These are phyloP conservation scores for Castanea sativa DNA, from an alignment of 306 rosid species.

Conservation along the genomic window DNA sequence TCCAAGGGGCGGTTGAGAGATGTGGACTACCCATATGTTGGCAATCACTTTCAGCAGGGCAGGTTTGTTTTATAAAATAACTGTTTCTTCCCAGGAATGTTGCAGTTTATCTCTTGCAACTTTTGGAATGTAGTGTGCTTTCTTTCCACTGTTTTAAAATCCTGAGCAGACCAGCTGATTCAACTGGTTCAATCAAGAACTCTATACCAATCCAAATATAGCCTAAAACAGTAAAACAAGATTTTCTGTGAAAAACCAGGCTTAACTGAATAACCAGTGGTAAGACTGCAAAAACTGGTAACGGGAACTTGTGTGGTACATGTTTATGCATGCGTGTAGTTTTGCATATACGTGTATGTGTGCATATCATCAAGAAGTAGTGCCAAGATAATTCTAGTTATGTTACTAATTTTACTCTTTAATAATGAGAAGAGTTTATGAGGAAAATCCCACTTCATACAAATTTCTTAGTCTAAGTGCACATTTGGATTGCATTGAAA, in stretches of 20 bases:
- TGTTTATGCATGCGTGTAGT: no score
- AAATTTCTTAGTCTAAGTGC: not conserved
- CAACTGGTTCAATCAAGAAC: no score
- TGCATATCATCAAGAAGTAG: not conserved
- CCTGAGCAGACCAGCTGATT: no score
- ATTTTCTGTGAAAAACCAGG: no score
- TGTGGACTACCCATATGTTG: slow-evolving; percentile 82
- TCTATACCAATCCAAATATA: no score
- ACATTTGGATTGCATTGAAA: no score
- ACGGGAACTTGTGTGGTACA: no score
- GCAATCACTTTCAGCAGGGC: slow-evolving; percentile 95
- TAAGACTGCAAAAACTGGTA: no score
- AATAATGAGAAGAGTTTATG: not conserved
- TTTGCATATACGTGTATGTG: not conserved
- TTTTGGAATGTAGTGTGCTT: slow-evolving; percentile 12
- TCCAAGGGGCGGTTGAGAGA: slow-evolving; percentile 89
- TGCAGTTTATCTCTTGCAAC: slow-evolving; percentile 12
- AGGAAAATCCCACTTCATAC: not conserved
- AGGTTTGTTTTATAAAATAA: slow-evolving; percentile 56
- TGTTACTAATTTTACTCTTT: not conserved
- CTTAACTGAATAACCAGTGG: no score
- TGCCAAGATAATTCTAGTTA: not conserved
- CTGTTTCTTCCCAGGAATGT: not conserved
- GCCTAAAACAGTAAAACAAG: no score
- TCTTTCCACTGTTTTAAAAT: not conserved